Evolutionary conservation across 1,284 basidiomycete genomes (phyloP), one percentile per base, ranked within the genome.

Genomic region (Trametes pubescens): DNA sequence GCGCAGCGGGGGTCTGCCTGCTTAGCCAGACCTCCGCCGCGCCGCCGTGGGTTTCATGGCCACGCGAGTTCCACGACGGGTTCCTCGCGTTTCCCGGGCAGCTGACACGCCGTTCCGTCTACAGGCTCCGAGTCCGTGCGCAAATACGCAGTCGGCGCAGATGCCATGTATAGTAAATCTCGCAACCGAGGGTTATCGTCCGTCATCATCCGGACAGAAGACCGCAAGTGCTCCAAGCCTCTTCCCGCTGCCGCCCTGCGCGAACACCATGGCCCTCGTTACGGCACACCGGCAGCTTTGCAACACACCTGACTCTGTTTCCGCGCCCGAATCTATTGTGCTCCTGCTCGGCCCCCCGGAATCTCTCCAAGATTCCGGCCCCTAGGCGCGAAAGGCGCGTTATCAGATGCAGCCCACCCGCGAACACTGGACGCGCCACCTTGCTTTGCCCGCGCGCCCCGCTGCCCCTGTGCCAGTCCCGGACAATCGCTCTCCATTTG

Each of bases 151-250:
- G 66, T 34, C 58, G 59, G 53, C 38, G 61, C 47, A 62, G n/a
- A 53, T 65, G 26, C 66, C 66, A 59, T 51, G 44, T 32, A 65
- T 44, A 64, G 67, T 9, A 59, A 64, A 57, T 37, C 49, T 65
- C 49, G 22, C 29, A 54, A 68, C 67, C 67, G 46, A 68, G 57
- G 13, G 29, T 60, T 68, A 68, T 68, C 67, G 51, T 44, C 67
- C 67, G 65, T 64, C 67, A 68, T 65, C 67, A 60, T 67, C 66
- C 59, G 64, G 44, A 16, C 26, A 57, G 59, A 59, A 65, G 63
- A 26, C 54, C 35, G 61, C 62, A 43, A 18, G 55, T 56, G 54
- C 59, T 63, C 66, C 61, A 59, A 55, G 47, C 37, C 16, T 24
- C 44, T 38, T 13, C 48, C n/a, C 40, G 43, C 43, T 40, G 26